phyloP scores from a whole-genome alignment of 805 yeast genomes.

The Lachancea sp. region DNA sequence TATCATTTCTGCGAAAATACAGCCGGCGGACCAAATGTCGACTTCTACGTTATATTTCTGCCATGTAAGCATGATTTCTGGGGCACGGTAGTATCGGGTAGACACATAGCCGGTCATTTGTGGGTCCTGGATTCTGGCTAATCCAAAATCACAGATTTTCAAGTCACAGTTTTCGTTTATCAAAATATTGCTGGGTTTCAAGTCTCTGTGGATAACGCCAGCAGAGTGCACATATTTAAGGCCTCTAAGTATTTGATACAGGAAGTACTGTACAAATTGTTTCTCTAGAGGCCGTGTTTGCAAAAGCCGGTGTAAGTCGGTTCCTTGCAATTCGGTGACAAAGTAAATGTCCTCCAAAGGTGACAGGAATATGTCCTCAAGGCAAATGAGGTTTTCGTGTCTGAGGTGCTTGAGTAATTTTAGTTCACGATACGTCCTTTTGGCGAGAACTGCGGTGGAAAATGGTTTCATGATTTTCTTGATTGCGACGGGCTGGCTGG shows the following conservation, averaged over 20 bases:
- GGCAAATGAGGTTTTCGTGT: conserved; percentile 89
- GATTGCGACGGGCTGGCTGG: conserved; percentile 91
- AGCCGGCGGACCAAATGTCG: conserved; percentile 97
- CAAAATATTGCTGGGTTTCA: conserved; percentile 78
- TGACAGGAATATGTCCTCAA: conserved; percentile 88
- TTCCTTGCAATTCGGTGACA: conserved; percentile 94
- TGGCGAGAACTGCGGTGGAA: conserved; percentile 88
- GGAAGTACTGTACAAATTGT: conserved; percentile 93
- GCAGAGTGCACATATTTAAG: conserved; percentile 87
- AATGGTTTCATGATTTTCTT: conserved; percentile 98
- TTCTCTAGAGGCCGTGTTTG: conserved; percentile 91
- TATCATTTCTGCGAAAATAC: conserved; percentile 95
- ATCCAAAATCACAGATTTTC: conserved; percentile 89
- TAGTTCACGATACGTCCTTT: conserved; percentile 92
- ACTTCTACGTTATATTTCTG: conserved; percentile 95
- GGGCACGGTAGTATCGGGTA: conserved; percentile 93
- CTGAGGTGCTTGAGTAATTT: conserved; percentile 86
- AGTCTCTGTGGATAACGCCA: conserved; percentile 84
- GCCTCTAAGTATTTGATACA: conserved; percentile 89
- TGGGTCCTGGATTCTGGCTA: conserved; percentile 95
- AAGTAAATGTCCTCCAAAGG: conserved; percentile 94
- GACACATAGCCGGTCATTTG: conserved; percentile 99
- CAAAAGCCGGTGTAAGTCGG: conserved; percentile 86
- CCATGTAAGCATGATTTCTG: conserved; percentile 98
- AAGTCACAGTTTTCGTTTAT: conserved; percentile 87